These are phyloP conservation scores for Yarrowia yakushimensis DNA, from an alignment of 805 yeast genomes.

Conservation along the genomic window DNA sequence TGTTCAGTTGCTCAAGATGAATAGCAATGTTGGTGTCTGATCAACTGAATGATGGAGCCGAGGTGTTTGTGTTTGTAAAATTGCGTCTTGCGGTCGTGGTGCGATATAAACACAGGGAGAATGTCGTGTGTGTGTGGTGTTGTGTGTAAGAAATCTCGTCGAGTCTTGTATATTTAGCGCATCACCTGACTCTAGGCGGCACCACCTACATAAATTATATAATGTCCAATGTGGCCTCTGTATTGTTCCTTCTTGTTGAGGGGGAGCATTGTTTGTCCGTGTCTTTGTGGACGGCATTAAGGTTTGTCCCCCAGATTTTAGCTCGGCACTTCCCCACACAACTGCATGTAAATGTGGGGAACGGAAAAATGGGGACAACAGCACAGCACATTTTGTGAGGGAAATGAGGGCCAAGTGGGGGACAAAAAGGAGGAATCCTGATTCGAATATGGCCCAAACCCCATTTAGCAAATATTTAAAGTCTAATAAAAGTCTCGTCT, in stretches of 20 bases:
- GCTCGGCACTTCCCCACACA: conserved; percentile 23
- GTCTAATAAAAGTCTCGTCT: neutral
- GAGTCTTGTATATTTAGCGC: conserved; percentile 12
- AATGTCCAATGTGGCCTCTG: neutral
- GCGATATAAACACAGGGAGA: no score
- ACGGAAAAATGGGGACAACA: neutral
- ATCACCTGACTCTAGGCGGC: conserved; percentile 17
- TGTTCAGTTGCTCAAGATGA: neutral
- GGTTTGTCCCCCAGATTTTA: neutral
- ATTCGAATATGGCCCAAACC: no score
- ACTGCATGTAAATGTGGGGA: conserved; percentile 24
- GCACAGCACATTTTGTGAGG: neutral
- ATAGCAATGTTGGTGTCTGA: neutral
- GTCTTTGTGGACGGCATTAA: neutral
- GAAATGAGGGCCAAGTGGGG: no score
- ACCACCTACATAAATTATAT: conserved; percentile 1
- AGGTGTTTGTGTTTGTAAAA: neutral
- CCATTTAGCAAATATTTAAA: no score
- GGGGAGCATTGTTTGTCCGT: conserved; percentile 5
- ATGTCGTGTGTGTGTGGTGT: neutral
- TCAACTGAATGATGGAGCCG: neutral
- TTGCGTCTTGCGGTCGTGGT: no score
- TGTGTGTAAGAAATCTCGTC: neutral
- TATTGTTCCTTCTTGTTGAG: neutral
- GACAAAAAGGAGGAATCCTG: no score